These are phyloP conservation scores for Dryas alaskensis DNA, from an alignment of 306 rosid genomes.

Conservation along the genomic window DNA sequence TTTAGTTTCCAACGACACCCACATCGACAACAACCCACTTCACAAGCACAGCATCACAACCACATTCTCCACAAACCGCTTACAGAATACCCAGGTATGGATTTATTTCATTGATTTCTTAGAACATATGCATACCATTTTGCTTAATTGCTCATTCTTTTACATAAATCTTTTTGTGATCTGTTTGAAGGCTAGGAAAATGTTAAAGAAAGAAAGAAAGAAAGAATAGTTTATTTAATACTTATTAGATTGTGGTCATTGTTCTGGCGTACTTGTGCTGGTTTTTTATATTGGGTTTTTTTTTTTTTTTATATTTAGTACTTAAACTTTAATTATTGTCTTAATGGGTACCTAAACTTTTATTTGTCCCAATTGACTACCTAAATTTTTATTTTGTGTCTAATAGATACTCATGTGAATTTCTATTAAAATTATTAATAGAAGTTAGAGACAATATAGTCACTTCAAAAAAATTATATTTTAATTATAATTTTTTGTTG, in stretches of 20 bases:
- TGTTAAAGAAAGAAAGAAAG: neutral
- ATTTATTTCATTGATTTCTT: neutral
- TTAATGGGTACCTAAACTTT: too few relatives aligned
- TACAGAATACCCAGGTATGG: conserved; percentile 48
- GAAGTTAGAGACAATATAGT: too few relatives aligned
- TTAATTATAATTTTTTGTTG: too few relatives aligned
- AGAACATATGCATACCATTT: neutral
- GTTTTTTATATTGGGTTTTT: neutral
- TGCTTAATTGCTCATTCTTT: neutral
- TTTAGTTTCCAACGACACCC: conserved; percentile 28
- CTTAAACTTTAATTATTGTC: too few relatives aligned
- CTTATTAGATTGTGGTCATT: neutral
- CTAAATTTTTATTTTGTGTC: too few relatives aligned
- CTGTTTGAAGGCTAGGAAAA: conserved; percentile 5
- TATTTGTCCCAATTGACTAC: too few relatives aligned
- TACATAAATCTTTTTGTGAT: neutral
- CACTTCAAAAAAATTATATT: too few relatives aligned
- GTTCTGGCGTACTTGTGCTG: neutral
- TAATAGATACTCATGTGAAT: too few relatives aligned
- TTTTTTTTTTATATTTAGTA: too few relatives aligned
- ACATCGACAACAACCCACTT: conserved; percentile 24
- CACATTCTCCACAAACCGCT: conserved; percentile 23
- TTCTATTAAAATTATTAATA: too few relatives aligned
- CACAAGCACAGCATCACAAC: conserved; percentile 21
- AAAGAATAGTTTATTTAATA: neutral